Base-by-base conservation (phyloP, 768 basidiomycete species). In the Xerocomellus chrysenteron region DNA sequence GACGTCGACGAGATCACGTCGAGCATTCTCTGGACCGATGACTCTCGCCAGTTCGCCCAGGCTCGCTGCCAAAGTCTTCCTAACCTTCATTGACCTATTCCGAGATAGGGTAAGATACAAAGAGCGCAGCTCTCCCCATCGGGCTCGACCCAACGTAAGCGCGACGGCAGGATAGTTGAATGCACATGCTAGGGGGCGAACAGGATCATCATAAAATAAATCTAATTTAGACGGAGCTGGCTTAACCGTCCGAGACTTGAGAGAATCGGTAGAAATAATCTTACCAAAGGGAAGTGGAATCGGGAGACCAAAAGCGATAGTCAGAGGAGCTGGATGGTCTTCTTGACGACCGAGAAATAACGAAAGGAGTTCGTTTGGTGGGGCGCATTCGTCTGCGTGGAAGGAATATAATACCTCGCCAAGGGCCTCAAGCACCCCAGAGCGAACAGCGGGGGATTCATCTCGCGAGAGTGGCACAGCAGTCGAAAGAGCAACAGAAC, bases 151-250 rank as follows among this genome's bases (percentile, higher is more conserved):
- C 28, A 97, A 76, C 0, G 94, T 90, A 6, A 94, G 78, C 4
- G 86, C 84, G 9, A 98, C 90, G 7, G 94, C 95, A 24, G 96
- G 96, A 66, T 90, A 90, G 73, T 97, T 93, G 74, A 92, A 94
- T 6, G 90, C 90, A 68, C 88, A 90, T 42, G 92, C 84, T 21
- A 92, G 76, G 2, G 88, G 82, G 12, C 92, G 84, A 47, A 87
- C 82, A 4, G 85, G 82, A 67, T 93, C 88, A 39, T 80, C 77
- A 64, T 78, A 81, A 65, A 84, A 81, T 36, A 75, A 71, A 53
- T 80, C 78, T 57, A 78, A 55, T 43, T 73, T 58, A 43, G 65
- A 59, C 13, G 56, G 46, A 7, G 46, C 72, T 73, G 58, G 3
- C 37, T 46, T 26, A 37, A 40, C 16, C 4, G 16, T 66, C 53